These are phyloP conservation scores for Nemania abortiva DNA, from an alignment of 2,329 filamentous ascomycete genomes.

Conservation along the genomic window DNA sequence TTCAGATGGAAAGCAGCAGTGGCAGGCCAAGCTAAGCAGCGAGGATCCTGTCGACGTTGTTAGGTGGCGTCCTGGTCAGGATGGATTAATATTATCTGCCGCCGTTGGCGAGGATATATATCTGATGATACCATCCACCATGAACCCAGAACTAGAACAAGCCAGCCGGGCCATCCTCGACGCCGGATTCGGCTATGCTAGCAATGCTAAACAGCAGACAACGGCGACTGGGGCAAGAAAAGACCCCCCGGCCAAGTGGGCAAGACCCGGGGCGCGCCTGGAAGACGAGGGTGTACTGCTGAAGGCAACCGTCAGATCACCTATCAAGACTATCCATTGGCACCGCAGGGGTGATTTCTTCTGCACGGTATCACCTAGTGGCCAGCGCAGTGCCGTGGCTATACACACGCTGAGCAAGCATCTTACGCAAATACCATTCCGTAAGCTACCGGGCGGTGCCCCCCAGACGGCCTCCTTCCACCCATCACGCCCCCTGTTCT, in stretches of 20 bases:
- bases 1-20: constrained; percentile 85
- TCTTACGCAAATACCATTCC: constrained; percentile 94
- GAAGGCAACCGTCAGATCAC: constrained; percentile 81
- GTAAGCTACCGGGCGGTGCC: constrained; percentile 73
- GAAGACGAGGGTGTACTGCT: constrained; percentile 84
- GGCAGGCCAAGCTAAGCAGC: constrained; percentile 81
- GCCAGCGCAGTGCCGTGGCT: constrained; percentile 82
- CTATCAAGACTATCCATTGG: constrained; percentile 91
- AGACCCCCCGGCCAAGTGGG: constrained; percentile 83
- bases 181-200: constrained; percentile 93
- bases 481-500: constrained; percentile 90
- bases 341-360: constrained; percentile 96
- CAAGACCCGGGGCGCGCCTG: constrained; percentile 78
- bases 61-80: constrained; percentile 87
- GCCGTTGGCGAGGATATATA: constrained; percentile 87
- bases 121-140: constrained; percentile 80
- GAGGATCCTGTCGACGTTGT: constrained; percentile 87
- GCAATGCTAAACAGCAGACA: constrained; percentile 70
- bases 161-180: constrained; percentile 82
- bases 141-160: constrained; percentile 79
- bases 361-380: constrained; percentile 86
- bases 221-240: constrained; percentile 72
- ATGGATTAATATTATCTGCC: constrained; percentile 83
- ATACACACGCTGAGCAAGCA: constrained; percentile 97
- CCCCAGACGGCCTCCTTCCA: constrained; percentile 95